Evolutionary conservation across 2,329 filamentous ascomycete species (phyloP).

Genomic region (Chaetothyriales sp.): DNA sequence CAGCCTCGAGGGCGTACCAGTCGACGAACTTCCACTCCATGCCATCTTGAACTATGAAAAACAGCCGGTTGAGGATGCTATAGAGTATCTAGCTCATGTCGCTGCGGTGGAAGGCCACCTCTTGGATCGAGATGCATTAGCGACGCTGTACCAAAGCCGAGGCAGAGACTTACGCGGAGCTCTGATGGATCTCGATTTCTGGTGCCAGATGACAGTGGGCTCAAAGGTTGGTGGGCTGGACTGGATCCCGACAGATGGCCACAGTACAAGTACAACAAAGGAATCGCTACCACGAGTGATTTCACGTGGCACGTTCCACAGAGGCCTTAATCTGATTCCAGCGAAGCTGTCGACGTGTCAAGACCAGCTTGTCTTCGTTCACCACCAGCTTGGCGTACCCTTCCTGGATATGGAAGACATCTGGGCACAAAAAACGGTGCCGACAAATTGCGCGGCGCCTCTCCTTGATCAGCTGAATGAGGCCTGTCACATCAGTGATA

Average conservation of each 20-base stretch:
- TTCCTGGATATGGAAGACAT: conserved; percentile 19
- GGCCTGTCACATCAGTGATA: conserved; percentile 9
- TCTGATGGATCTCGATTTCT: conserved; percentile 76
- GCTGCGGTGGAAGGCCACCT: conserved; percentile 83
- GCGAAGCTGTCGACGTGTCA: conserved; percentile 2
- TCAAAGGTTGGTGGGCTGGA: conserved; percentile 75
- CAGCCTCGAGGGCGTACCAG: conserved; percentile 66
- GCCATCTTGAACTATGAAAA: conserved; percentile 64
- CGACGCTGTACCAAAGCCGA: conserved; percentile 54
- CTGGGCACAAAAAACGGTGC: conserved; percentile 30
- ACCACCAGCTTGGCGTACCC: conserved; percentile 7
- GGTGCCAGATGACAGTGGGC: conserved; percentile 92
- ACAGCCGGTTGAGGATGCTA: conserved; percentile 51
- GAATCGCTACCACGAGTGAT: conserved; percentile 52
- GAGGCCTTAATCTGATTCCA: conserved; percentile 55
- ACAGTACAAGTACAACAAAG: conserved; percentile 52
- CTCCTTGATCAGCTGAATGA: conserved; percentile 38
- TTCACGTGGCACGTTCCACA: conserved; percentile 62
- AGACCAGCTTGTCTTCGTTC: conserved; percentile 7
- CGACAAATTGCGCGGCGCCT: conserved; percentile 51
- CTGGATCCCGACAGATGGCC: conserved; percentile 76
- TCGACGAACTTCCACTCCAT: conserved; percentile 60
- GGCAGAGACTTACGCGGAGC: conserved; percentile 61
- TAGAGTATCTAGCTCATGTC: conserved; percentile 66
- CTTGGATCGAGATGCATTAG: conserved; percentile 50